Conservation (phyloP, 2,329 filamentous ascomycete genomes). For the Grosmannia huntii region DNA sequence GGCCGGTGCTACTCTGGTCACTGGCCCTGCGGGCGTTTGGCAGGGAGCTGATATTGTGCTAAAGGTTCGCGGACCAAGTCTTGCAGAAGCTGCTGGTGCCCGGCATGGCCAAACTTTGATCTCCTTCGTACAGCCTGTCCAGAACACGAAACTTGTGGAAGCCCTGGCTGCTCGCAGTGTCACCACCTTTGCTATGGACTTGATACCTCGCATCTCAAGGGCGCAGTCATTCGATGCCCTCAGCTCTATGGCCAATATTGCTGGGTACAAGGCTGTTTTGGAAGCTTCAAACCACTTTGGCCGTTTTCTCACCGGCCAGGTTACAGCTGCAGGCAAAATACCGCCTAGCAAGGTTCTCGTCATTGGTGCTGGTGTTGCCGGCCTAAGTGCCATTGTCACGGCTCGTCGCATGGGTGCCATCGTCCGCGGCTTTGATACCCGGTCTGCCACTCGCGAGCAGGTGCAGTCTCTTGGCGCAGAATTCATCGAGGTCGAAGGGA, state of each 20-base stretch:
- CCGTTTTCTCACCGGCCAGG: conserved; percentile 77
- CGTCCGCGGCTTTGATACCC: conserved; percentile 82
- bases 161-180: conserved; percentile 57
- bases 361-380: conserved; percentile 81
- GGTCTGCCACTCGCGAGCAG: conserved; percentile 75
- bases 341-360: conserved; percentile 83
- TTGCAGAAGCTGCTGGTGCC: conserved; percentile 56
- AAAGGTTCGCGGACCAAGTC: conserved; percentile 66
- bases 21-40: conserved; percentile 54
- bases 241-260: conserved; percentile 90
- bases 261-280: conserved; percentile 82
- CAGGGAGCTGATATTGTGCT: conserved; percentile 64
- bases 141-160: conserved; percentile 65
- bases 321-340: conserved; percentile 82
- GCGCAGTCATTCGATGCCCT: conserved; percentile 82
- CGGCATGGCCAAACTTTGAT: conserved; percentile 61
- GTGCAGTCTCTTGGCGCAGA: conserved; percentile 84
- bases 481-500: conserved; percentile 67
- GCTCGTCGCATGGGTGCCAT: conserved; percentile 79
- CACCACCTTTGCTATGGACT: conserved; percentile 82
- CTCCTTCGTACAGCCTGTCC: conserved; percentile 70
- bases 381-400: conserved; percentile 76
- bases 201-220: conserved; percentile 79
- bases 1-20: conserved; percentile 66
- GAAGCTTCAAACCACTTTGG: conserved; percentile 86